Base-by-base conservation (phyloP, 495 filamentous ascomycete species). In the Rhizodiscina lignyota region DNA sequence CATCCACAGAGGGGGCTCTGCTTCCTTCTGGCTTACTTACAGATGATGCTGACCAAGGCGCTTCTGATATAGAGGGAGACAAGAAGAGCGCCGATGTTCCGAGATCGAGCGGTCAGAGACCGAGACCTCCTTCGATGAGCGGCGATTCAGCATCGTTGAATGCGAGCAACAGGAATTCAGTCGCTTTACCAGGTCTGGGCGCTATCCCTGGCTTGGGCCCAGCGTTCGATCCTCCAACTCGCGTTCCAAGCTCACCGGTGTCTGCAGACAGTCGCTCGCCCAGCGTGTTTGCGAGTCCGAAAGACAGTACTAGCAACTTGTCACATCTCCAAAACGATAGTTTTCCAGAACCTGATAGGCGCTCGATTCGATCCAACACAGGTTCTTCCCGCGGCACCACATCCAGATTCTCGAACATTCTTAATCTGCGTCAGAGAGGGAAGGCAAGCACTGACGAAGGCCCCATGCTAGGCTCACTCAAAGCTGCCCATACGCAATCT, bases 21-120 rank as follows among this genome's bases (percentile, higher is more conserved):
- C 38, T 61, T 5, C 57, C 57, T 2, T 54, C 55, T 10, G 57
- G 47, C 21, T 44, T 61, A n/a, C 50, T 61, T 37, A 51, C 44
- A 3, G 50, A 54, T 21, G 55, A 58, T 31, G 33, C 38, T 1
- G 44, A 38, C 13, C 20, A 35, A 30, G 48, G 37, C 4, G 47
- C 42, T 34, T 16, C 30, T 3, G 44, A 43, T 19, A 40, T 43
- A 18, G 44, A 45, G 16, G 13, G 10, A n/a, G n/a, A n/a, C n/a
- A n/a, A n/a, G n/a, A n/a, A n/a, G n/a, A n/a, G n/a, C n/a, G n/a
- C n/a, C n/a, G 31, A 40, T 33, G 47, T 40, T 19, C 36, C 36
- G 19, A 35, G 36, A 8, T 41, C 40, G 17, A 30, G 39, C 3
- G 13, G 17, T 32, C 19, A 16, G 4, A 19, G 33, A 24, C 6